Conservation (phyloP, 2,329 filamentous ascomycete species). For the Aspergillus cejpii region DNA sequence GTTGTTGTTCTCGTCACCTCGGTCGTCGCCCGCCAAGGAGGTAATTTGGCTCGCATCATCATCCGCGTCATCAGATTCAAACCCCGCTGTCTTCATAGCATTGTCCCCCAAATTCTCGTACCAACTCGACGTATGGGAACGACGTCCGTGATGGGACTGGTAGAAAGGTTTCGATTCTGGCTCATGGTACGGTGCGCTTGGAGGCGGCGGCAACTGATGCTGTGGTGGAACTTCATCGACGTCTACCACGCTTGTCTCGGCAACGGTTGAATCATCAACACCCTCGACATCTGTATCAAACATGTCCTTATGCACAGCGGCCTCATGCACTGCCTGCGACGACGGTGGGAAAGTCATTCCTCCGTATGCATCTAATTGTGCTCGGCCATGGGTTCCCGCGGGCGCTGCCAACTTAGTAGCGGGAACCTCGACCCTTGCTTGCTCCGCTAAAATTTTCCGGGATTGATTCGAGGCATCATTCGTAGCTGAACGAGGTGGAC, state of each 20-base stretch:
- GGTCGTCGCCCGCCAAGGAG: slow-evolving; percentile 28
- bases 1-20: slow-evolving; percentile 24
- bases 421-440: slow-evolving; percentile 33
- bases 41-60: slow-evolving; percentile 27
- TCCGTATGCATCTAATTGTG: slow-evolving; percentile 14
- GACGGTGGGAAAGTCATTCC: slow-evolving; percentile 14
- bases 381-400: slow-evolving; percentile 13
- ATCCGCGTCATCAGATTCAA: slow-evolving; percentile 32
- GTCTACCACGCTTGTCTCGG: slow-evolving; percentile 34
- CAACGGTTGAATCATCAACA: slow-evolving; percentile 40
- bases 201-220: slow-evolving; percentile 17
- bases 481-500: slow-evolving; percentile 23
- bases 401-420: slow-evolving; percentile 21
- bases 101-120: slow-evolving; percentile 31
- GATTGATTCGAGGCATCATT: slow-evolving; percentile 21
- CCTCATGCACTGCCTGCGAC: slow-evolving; percentile 14
- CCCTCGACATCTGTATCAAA: slow-evolving; percentile 43
- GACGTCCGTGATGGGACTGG: slow-evolving; percentile 22
- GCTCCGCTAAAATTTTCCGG: slow-evolving; percentile 31
- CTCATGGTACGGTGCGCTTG: slow-evolving; percentile 17
- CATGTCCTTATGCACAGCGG: slow-evolving; percentile 25
- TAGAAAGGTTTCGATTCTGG: slow-evolving; percentile 19
- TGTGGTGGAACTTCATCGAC: slow-evolving; percentile 24
- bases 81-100: slow-evolving; percentile 32
- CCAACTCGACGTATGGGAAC: slow-evolving; percentile 26